Evolutionary conservation across 352 stramenopile genomes (phyloP), one percentile per base, ranked within the genome.

Genomic region (Phytophthora agathidicida): DNA sequence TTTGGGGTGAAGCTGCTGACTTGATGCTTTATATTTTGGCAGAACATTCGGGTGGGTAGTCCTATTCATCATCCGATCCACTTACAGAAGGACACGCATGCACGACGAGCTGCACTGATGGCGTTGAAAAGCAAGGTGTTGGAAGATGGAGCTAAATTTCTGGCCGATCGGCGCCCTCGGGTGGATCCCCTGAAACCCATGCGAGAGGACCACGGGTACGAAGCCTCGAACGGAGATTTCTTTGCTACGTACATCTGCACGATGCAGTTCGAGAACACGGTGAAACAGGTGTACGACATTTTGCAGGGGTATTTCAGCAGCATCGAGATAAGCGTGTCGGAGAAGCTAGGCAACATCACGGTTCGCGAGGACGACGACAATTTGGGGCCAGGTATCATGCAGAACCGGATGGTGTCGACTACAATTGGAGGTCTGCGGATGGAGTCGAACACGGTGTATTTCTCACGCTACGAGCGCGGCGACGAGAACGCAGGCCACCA

Each of bases 281-380:
- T 78, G n/a, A 71, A 72, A 43, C 53, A 69, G 35, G 74, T 87
- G 43, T 84, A 75, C 52, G 77, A 87, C 27, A 67, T 71, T 19
- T 30, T 81, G 26, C 46, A 66, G 2, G 65, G 61, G 19, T 68
- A 65, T 44, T 60, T 77, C 28, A 69, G 58, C 43, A 74, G 68
- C 35, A 77, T 80, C 39, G 76, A 86, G 51, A 79, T 86, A 28
- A 74, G 51, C 7, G 65, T 83, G n/a, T 79, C 71, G 10, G 71
- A 86, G 54, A 67, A 77, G 23, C 63, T 83, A 20, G 73, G 73
- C 14, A 71, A 75, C 56, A 68, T 82, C 28, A 75, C 68, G 20
- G 68, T 83, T 35, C 77, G 73, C 32, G 68, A 84, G 35, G 67
- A 77, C 49, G 73, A 84, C 33, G 68, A 80, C 49, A 66, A 48